Base-by-base conservation (phyloP, 2,329 filamentous ascomycete genomes). In the Akanthomyces uredinophilus region DNA sequence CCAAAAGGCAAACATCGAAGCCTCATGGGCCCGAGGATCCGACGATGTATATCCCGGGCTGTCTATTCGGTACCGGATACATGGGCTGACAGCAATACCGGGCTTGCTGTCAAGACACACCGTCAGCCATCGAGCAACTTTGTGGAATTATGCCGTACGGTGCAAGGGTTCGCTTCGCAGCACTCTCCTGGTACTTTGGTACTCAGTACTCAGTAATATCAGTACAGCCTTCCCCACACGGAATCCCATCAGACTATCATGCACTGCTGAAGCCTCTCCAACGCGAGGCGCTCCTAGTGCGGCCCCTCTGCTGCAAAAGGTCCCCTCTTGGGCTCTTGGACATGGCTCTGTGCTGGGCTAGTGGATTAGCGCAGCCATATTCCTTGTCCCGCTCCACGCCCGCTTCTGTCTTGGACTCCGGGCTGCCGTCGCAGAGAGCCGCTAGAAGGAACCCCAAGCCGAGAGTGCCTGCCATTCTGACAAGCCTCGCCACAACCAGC, bases 301-400 rank as follows among this genome's bases (percentile, higher is more conserved):
- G 43, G 56, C 56, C 35, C 44, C 29, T 37, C 52, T 32, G 32
- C 43, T 29, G 44, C 51, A 61, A 61, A 61, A 55, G 51, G 16
- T 43, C 51, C 59, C 24, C 11, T 16, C 37, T 16, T 39, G 37
- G 37, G 16, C 16, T 32, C 35, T 29, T 55, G 52, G 32, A 22
- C 44, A 51, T 51, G 54, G 32, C 44, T 51, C 35, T 32, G 39
- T 22, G 37, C 46, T 44, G 46, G 47, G 24, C 37, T 37, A 53
- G 49, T 46, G 49, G 49, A 20, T n/a, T 60, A 60, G 58, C 41
- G 58, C 41, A 47, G 41, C 58, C 58, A 60, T 53, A 7, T 53
- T 41, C 22, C 37, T 44, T 47, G 49, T 37, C 47, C 24, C 35
- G 49, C 39, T 60, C 58, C 58, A 54, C 50, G 58, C n/a, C 58